These are phyloP conservation scores for Agrocybe chaxingu DNA, from an alignment of 768 basidiomycete species.

Conservation along the genomic window DNA sequence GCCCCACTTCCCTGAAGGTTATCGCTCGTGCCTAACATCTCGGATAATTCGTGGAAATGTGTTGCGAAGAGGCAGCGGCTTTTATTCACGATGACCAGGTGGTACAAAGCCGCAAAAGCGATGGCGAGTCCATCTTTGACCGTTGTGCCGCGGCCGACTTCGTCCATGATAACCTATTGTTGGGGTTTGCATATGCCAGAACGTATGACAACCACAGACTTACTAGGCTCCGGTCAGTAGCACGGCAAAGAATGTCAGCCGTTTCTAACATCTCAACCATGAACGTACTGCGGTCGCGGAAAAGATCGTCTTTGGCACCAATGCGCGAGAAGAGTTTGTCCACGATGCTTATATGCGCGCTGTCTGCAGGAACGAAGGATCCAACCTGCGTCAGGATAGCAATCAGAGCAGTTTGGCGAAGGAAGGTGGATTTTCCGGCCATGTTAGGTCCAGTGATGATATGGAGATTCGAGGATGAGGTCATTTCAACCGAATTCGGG, in stretches of 20 bases:
- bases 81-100: conserved; percentile 66
- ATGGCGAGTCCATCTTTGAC: conserved; percentile 90
- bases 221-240: conserved; percentile 82
- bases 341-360: conserved; percentile 77
- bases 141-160: conserved; percentile 96
- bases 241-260: conserved; percentile 81
- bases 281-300: conserved; percentile 91
- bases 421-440: conserved; percentile 91
- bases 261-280: conserved; percentile 99
- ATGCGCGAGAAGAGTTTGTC: conserved; percentile 93
- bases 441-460: conserved; percentile 93
- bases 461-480: conserved; percentile 62
- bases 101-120: conserved; percentile 86
- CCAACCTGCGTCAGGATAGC: conserved; percentile 89
- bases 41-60: conserved; percentile 94
- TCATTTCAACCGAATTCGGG: conserved; percentile 74
- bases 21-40: conserved; percentile 68
- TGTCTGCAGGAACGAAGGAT: conserved; percentile 88
- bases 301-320: conserved; percentile 93
- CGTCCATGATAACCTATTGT: conserved; percentile 94
- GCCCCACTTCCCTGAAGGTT: conserved; percentile 38
- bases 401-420: conserved; percentile 90
- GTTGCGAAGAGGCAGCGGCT: conserved; percentile 94
- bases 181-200: not conserved
- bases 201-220: conserved; percentile 18